Evolutionary conservation across 1,284 basidiomycete genomes (phyloP).

Genomic region (Microbotryum violaceum): DNA sequence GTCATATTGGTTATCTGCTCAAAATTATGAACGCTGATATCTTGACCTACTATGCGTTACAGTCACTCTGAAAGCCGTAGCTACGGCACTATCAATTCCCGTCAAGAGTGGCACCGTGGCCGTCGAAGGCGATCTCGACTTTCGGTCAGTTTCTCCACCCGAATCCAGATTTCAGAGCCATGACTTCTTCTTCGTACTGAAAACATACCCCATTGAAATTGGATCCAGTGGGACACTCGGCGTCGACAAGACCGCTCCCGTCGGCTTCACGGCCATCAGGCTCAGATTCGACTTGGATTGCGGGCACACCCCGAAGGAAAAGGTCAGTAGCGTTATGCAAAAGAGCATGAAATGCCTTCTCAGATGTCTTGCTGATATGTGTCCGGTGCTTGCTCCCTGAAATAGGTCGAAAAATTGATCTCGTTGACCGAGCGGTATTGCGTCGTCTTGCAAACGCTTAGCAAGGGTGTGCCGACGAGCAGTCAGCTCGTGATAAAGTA

Average conservation of each 20-base stretch:
- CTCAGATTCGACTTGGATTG: slow-evolving; percentile 21
- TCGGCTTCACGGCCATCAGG: slow-evolving; percentile 19
- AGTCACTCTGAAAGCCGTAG: slow-evolving; percentile 19
- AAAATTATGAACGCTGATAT: background rate
- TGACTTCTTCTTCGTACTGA: too few relatives aligned
- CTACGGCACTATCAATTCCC: slow-evolving; percentile 12
- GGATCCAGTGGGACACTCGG: slow-evolving; percentile 12
- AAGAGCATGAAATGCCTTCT: too few relatives aligned
- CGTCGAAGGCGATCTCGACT: slow-evolving; percentile 15
- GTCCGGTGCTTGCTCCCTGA: background rate
- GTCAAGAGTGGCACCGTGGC: slow-evolving; percentile 2
- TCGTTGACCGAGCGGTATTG: slow-evolving; percentile 23
- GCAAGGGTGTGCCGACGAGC: background rate
- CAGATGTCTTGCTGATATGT: background rate
- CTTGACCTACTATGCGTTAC: background rate
- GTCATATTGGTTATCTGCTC: background rate
- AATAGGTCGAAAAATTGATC: slow-evolving; percentile 15
- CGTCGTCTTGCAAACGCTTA: slow-evolving; percentile 15
- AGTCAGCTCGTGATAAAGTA: background rate
- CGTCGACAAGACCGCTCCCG: slow-evolving; percentile 12
- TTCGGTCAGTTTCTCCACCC: background rate
- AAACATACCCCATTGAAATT: background rate
- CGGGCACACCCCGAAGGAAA: slow-evolving; percentile 6
- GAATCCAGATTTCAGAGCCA: too few relatives aligned
- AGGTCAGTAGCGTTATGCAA: background rate